phyloP scores from a whole-genome alignment of 768 basidiomycete genomes.

The Pisolithus marmoratus region DNA sequence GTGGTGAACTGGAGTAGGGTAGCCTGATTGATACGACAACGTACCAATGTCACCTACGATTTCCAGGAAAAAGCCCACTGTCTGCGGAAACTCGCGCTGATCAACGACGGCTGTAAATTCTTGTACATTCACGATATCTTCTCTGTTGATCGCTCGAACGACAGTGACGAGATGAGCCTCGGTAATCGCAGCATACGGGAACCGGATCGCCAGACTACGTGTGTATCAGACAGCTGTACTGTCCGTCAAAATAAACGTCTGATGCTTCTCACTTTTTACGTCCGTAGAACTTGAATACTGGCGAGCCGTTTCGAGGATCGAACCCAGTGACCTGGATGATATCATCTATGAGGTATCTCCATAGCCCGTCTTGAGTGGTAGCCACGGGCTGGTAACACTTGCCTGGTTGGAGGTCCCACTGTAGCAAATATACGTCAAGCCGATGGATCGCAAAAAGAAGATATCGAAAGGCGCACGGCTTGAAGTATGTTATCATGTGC shows the following conservation, averaged over 20 bases:
- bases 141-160: not conserved
- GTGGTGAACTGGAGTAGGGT: not conserved
- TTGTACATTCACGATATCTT: not conserved
- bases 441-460: not conserved
- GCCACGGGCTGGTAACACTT: no score
- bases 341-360: no score
- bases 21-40: not conserved
- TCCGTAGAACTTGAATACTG: not conserved
- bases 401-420: not conserved
- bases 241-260: not conserved
- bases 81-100: not conserved
- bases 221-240: not conserved
- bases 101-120: not conserved
- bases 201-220: not conserved
- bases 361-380: no score
- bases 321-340: no score
- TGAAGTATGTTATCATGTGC: constrained; percentile 11
- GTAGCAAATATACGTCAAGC: not conserved
- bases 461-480: constrained; percentile 6
- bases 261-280: not conserved
- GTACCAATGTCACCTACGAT: not conserved
- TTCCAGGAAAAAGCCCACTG: constrained; percentile 2
- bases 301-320: no score
- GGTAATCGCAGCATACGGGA: not conserved
- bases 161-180: not conserved